phyloP scores from a whole-genome alignment of 2,329 filamentous ascomycete species.

The Colletotrichum camelliae region DNA sequence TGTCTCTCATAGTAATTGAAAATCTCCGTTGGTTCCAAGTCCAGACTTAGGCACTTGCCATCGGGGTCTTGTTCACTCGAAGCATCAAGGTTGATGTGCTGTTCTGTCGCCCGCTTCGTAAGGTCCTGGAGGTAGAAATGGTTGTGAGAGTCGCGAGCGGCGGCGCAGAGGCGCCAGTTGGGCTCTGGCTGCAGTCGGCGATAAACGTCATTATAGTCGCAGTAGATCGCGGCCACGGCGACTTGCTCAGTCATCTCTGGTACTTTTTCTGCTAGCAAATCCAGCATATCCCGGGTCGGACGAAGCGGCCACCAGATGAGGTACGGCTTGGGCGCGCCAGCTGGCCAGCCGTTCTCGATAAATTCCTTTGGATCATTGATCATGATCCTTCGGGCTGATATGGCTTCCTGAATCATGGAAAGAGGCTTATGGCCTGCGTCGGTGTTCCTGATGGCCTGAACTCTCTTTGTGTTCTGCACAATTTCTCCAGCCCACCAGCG shows the following conservation, averaged over 20 bases:
- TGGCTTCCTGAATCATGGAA: background rate
- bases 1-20: background rate
- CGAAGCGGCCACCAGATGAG: background rate
- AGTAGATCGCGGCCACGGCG: background rate
- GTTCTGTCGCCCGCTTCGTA: background rate
- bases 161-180: background rate
- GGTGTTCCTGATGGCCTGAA: background rate
- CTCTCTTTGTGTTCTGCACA: background rate
- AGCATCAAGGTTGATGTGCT: background rate
- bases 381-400: background rate
- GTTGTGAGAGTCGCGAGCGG: background rate
- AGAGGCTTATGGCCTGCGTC: background rate
- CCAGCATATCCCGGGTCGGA: background rate
- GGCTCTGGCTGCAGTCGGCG: background rate
- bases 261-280: fast-evolving
- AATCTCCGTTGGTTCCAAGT: background rate
- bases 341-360: background rate
- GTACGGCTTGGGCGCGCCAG: background rate
- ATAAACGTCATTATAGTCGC: background rate
- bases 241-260: background rate
- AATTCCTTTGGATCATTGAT: background rate
- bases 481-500: conserved; percentile 29
- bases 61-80: background rate
- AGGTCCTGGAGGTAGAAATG: background rate
- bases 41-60: background rate